These are phyloP conservation scores for Aspergillus vadensis DNA, from an alignment of 2,329 filamentous ascomycete genomes.

Conservation along the genomic window DNA sequence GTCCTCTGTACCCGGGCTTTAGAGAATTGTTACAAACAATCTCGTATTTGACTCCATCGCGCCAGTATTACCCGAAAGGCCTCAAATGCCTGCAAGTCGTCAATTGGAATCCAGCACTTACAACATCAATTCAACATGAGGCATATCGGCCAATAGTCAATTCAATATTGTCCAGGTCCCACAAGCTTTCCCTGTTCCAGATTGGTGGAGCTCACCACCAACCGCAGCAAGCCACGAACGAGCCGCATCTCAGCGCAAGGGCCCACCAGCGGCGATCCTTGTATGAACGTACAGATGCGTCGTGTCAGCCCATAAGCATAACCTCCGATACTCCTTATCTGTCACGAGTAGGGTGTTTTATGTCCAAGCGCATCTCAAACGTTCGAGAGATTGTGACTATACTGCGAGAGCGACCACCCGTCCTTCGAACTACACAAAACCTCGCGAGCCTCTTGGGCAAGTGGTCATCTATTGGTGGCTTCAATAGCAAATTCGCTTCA, in stretches of 20 bases:
- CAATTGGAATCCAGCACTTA: conserved; percentile 39
- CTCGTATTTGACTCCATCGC: conserved; percentile 39
- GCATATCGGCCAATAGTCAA: conserved; percentile 21
- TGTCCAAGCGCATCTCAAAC: conserved; percentile 12
- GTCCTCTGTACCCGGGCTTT: conserved; percentile 25
- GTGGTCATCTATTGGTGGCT: conserved; percentile 45
- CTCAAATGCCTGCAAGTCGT: conserved; percentile 48
- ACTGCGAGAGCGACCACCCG: conserved; percentile 26
- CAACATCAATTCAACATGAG: conserved; percentile 45
- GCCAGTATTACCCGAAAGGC: conserved; percentile 49
- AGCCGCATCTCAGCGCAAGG: conserved; percentile 14
- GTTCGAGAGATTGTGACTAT: conserved; percentile 28
- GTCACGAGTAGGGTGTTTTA: conserved; percentile 1
- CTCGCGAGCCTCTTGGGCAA: conserved; percentile 33
- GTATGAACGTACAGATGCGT: conserved; percentile 19
- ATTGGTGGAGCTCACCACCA: not conserved
- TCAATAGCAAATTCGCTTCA: conserved; percentile 33
- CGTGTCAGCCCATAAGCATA: not conserved
- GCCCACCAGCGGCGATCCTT: conserved; percentile 46
- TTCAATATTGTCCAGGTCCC: conserved; percentile 11
- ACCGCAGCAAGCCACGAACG: not conserved
- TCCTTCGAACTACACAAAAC: conserved; percentile 25
- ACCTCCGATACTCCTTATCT: conserved; percentile 12
- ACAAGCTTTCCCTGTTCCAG: conserved; percentile 12
- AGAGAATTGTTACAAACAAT: conserved; percentile 27